Percentiles rank a stretch among this genome's conserved stretches.
Conservation (phyloP, 441 rosid genomes). For the Gossypium lobatum region DNA sequence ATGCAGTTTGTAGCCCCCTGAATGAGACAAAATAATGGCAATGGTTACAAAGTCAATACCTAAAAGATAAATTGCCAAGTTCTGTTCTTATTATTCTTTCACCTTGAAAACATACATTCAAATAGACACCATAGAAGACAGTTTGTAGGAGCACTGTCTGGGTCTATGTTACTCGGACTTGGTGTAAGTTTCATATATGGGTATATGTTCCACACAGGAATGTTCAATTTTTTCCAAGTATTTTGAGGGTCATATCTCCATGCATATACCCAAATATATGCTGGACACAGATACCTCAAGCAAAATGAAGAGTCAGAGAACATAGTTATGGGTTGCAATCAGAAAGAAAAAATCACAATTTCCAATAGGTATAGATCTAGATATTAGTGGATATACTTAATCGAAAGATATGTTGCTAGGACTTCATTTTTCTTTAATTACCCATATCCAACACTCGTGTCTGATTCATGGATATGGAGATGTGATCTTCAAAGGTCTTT, state of each 20-base stretch:
- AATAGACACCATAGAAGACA: background rate
- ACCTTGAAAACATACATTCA: background rate
- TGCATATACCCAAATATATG: no score
- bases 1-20: conserved; percentile 65
- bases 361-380: background rate
- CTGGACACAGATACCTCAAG: no score
- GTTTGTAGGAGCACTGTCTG: background rate
- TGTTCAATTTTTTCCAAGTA: no score
- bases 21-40: conserved; percentile 30
- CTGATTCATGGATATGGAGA: no score
- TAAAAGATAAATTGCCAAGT: conserved; percentile 34
- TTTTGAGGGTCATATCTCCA: no score
- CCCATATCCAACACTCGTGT: no score
- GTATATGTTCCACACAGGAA: no score
- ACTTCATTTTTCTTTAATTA: no score
- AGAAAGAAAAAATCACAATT: background rate
- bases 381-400: background rate
- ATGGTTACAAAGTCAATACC: conserved; percentile 40
- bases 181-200: no score
- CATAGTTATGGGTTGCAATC: background rate
- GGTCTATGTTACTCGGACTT: background rate
- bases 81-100: conserved; percentile 12
- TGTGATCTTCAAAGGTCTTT: no score
- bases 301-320: no score
- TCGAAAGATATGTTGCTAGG: background rate